Evolutionary conservation across 805 yeast species (phyloP).

Genomic region (Barnettozyma siamensis): DNA sequence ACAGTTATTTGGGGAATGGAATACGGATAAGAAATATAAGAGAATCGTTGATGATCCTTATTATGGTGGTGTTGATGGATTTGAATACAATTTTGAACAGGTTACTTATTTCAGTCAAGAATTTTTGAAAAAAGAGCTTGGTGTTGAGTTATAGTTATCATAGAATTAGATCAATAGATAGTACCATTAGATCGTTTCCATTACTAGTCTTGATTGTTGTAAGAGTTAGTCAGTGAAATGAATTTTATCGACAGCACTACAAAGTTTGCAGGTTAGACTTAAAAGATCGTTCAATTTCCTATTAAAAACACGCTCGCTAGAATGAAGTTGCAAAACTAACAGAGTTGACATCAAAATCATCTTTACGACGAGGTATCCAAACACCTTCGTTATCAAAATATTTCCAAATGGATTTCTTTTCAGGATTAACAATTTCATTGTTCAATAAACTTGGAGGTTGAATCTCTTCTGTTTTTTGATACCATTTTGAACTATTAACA

Average conservation of each 20-base stretch:
- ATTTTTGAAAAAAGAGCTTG: slow-evolving; percentile 49
- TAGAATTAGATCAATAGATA: background rate
- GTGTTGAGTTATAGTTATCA: slow-evolving; percentile 3
- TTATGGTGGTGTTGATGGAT: slow-evolving; percentile 82
- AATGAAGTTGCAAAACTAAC: slow-evolving; percentile 16
- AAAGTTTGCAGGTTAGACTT: no score
- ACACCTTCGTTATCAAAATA: slow-evolving; percentile 78
- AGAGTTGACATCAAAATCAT: slow-evolving; percentile 41
- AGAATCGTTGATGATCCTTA: slow-evolving; percentile 83
- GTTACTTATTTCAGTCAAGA: slow-evolving; percentile 68
- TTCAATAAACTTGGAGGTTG: slow-evolving; percentile 18
- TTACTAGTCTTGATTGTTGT: no score
- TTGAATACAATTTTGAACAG: slow-evolving; percentile 73
- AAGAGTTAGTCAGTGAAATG: no score
- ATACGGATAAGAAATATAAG: slow-evolving; percentile 42
- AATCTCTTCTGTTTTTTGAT: slow-evolving; percentile 52
- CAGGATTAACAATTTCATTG: slow-evolving; percentile 32
- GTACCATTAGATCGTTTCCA: no score
- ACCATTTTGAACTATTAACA: slow-evolving; percentile 73
- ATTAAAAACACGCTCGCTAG: no score
- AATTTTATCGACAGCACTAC: no score
- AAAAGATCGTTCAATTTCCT: no score
- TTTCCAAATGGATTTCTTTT: slow-evolving; percentile 52
- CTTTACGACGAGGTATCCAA: slow-evolving; percentile 58
- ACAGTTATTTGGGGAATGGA: slow-evolving; percentile 77